A percentile compares a stretch with the other conserved stretches of the same genome.
Conservation (phyloP, 2,329 filamentous ascomycete species). For the Colletotrichum orchidophilum region DNA sequence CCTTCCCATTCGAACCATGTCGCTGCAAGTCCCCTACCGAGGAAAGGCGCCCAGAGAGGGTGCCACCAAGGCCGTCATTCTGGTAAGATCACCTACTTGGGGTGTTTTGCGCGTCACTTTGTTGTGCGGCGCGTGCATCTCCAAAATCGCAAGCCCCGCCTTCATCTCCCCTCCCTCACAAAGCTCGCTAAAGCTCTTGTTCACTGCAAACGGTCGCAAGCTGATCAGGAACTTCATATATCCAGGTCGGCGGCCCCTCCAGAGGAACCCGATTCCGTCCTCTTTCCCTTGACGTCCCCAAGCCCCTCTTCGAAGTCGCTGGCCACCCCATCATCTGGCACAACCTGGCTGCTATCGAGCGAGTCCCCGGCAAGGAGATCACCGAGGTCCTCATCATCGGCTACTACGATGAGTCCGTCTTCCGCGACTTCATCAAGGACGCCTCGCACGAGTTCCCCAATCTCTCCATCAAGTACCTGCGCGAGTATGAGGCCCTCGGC, state of each 20-base stretch:
- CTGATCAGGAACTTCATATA: constrained; percentile 40
- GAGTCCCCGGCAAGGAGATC: constrained; percentile 81
- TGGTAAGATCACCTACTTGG: constrained; percentile 63
- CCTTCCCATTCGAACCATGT: constrained; percentile 50
- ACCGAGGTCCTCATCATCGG: constrained; percentile 98
- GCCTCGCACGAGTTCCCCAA: constrained; percentile 84
- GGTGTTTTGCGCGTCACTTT: constrained; percentile 29
- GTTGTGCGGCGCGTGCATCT: constrained; percentile 22
- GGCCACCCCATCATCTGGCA: constrained; percentile 99
- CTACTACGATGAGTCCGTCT: constrained; percentile 97
- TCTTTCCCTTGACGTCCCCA: constrained; percentile 93
- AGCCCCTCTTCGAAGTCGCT: constrained; percentile 98
- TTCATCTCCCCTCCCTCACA: constrained; percentile 34
- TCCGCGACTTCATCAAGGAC: constrained; percentile 98
- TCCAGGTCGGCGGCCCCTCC: constrained; percentile 90
- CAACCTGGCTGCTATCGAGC: constrained; percentile 90
- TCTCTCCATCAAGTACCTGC: constrained; percentile 91
- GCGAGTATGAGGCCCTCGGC: constrained; percentile 95
- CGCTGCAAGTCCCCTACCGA: constrained; percentile 65
- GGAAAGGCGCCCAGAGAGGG: constrained; percentile 59
- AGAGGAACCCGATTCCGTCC: constrained; percentile 96
- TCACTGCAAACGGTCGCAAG: constrained; percentile 25
- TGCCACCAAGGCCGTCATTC: constrained; percentile 91
- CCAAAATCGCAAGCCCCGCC: constrained; percentile 27
- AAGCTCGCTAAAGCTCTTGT: not conserved